These are phyloP conservation scores for Rhynchosporium secalis DNA, from an alignment of 2,329 filamentous ascomycete species.

Conservation along the genomic window DNA sequence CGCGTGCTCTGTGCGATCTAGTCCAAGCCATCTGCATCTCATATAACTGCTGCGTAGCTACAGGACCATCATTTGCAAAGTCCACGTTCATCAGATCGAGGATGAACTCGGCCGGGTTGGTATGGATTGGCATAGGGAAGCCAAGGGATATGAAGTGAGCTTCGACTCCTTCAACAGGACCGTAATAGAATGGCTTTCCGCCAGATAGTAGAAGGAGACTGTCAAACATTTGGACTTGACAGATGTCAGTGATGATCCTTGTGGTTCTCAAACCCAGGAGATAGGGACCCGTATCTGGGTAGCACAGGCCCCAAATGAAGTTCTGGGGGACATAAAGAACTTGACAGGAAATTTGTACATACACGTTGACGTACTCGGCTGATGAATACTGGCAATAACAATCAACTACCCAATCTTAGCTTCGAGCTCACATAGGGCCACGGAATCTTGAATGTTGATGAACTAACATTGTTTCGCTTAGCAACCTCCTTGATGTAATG, in stretches of 20 bases:
- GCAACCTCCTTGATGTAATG: constrained; percentile 55
- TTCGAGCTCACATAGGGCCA: constrained; percentile 64
- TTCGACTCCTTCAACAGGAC: constrained; percentile 57
- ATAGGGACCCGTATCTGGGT: no score
- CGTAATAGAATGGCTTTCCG: constrained; percentile 73
- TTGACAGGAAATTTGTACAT: neutral
- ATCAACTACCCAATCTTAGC: constrained; percentile 54
- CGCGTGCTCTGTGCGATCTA: constrained; percentile 45
- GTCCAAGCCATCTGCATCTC: constrained; percentile 58
- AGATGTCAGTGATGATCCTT: neutral
- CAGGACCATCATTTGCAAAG: constrained; percentile 56
- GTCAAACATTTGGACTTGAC: constrained; percentile 69
- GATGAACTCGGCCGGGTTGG: constrained; percentile 78
- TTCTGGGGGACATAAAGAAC: neutral
- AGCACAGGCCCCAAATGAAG: no score
- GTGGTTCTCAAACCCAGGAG: no score
- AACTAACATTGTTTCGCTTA: constrained; percentile 56
- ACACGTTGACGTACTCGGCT: constrained; percentile 75
- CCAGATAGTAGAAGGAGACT: constrained; percentile 72
- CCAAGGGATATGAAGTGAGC: constrained; percentile 64
- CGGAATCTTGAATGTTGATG: constrained; percentile 57
- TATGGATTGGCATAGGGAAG: constrained; percentile 64
- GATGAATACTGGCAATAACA: constrained; percentile 81
- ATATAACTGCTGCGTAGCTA: constrained; percentile 50
- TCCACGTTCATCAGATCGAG: constrained; percentile 79